Evolutionary conservation across 805 yeast genomes (phyloP).

Genomic region (Wickerhamiella sergipiensis): DNA sequence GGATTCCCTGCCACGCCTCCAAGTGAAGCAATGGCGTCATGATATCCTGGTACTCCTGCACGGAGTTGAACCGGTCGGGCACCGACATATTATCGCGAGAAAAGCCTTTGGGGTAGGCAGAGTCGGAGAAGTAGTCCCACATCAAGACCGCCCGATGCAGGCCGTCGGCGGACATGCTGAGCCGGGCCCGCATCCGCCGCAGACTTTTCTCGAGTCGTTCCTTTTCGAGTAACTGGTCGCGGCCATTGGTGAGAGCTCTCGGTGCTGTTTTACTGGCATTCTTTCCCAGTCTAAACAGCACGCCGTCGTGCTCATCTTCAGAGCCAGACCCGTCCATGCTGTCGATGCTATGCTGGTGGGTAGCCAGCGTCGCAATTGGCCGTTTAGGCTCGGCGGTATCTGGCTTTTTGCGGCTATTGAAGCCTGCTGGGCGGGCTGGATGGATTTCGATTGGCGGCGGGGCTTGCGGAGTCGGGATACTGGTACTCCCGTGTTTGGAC

Average conservation of each 20-base stretch:
- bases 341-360: not conserved
- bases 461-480: not conserved
- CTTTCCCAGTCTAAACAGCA: constrained; percentile 11
- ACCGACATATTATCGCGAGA: constrained; percentile 32
- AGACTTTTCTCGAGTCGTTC: constrained; percentile 37
- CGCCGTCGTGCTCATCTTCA: constrained; percentile 28
- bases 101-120: constrained; percentile 38
- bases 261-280: not conserved
- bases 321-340: constrained; percentile 27
- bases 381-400: constrained; percentile 4
- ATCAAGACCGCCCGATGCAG: constrained; percentile 52
- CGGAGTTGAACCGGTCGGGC: constrained; percentile 40
- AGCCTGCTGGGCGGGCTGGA: constrained; percentile 40
- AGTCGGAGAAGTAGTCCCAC: constrained; percentile 57
- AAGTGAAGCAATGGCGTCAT: constrained; percentile 72
- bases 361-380: not conserved
- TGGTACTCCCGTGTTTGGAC: not conserved
- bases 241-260: too few relatives aligned
- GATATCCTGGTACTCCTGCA: constrained; percentile 50
- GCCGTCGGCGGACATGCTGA: constrained; percentile 66
- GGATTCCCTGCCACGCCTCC: constrained; percentile 90
- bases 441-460: constrained; percentile 18
- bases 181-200: constrained; percentile 62
- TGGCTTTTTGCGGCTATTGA: constrained; percentile 26
- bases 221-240: not conserved